Evolutionary conservation across 129 eudicot genomes (phyloP), one percentile per base, ranked within the genome.

Genomic region (Escallonia herrerae): DNA sequence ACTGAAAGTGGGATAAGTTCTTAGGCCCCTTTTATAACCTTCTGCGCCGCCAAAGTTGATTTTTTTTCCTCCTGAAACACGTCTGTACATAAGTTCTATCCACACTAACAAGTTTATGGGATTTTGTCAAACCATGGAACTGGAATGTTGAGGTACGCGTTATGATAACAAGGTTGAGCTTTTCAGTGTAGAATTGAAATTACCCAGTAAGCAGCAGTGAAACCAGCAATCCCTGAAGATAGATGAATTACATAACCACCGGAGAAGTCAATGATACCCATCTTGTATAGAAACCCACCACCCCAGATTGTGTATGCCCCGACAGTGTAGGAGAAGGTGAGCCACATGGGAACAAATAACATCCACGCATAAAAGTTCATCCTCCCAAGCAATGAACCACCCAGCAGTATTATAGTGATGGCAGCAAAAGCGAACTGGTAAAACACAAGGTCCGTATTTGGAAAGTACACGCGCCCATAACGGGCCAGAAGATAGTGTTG

Each of bases 161-260:
- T 1, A 22, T 22, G 33, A 22, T 22, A 22, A 22, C 33, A 22
- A 22, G 33, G 33, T 22, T 22, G 1, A 22, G 33, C 33, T 22
- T 22, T 22, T 22, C 33, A 22, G 33, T 22, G 33, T 22, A 22
- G 33, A 22, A 22, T 22, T 22, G 33, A 74, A 72, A 58, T 70
- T 67, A 88, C 95, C 95, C 95, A 82, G 58, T 82, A 88, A 72
- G 95, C 91, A 4, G 95, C 91, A 6, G 95, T 88, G 65, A 88
- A 84, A 61, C 95, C 95, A 43, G 95, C 95, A 42, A 88, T 84
- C 14, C 95, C 91, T 0, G 95, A 88, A 66, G 91, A 82, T 44
- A 88, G 57, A 75, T 88, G 95, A 53, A 88, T 82, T 13, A 88
- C 91, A 64, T 84, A 88, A 15, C 95, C 95, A 53, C 95, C 95